Base-by-base conservation (phyloP, 306 rosid species). In the Cercis canadensis region DNA sequence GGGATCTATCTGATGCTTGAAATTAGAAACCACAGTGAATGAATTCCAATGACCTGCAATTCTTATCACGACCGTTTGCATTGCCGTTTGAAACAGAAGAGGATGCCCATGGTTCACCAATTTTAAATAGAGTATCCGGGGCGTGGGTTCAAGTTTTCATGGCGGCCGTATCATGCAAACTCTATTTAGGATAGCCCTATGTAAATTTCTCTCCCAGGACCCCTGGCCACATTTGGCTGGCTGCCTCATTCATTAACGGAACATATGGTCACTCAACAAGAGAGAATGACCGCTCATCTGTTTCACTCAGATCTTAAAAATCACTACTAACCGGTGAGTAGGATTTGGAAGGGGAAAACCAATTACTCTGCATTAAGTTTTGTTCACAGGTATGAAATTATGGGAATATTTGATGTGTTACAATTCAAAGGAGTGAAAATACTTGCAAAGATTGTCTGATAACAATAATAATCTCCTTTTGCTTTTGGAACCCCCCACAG, bases 21-120 rank as follows among this genome's bases (percentile, higher is more conserved):
- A 47, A 9, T 29, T 66, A 19, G 53, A 56, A 67, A 56, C 54
- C 31, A 36, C 3, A 17, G 33, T 43, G n/a, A 43, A 67, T 33
- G 37, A 41, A 60, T 40, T 31, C 41, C 49, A 13, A 50, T 46
- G 32, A 39, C 47, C 17, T 11, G 14, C 40, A 24, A 45, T 46
- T 45, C 24, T 11, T 32, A 37, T 46, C 29, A 15, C 4, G 32
- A 11, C 36, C 21, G 33, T 56, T 34, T 56, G 31, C 60, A 32
- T 65, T 16, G 47, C 60, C 54, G 32, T 55, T 43, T n/a, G 41
- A 74, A 33, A 73, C 36, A 19, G 10, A n/a, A 36, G 61, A 31
- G 40, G 18, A 55, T 74, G 43, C 19, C 41, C 41, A 19, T 45
- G 50, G 16, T 44, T 33, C 29, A 47, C 43, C 41, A 70, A 46